These are phyloP conservation scores for Corymbia maculata DNA, from an alignment of 345 rosid species.

Conservation along the genomic window DNA sequence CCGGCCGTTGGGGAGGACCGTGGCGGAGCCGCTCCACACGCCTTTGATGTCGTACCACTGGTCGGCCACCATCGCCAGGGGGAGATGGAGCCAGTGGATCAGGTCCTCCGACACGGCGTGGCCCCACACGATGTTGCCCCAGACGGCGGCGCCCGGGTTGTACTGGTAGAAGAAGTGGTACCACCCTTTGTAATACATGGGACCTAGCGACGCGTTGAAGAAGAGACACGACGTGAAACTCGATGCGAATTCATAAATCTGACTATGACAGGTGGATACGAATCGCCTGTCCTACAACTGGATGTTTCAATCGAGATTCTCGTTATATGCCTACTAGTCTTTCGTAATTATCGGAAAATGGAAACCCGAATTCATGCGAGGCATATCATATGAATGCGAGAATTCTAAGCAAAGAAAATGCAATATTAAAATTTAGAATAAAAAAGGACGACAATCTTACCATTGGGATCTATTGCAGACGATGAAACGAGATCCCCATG, in stretches of 20 bases:
- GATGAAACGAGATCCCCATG: neutral
- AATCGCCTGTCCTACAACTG: too few species aligned
- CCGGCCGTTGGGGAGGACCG: slow-evolving; percentile 70
- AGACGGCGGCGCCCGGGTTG: slow-evolving; percentile 76
- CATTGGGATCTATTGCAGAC: slow-evolving; percentile 1
- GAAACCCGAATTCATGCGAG: neutral
- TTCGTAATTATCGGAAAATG: neutral
- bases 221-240: too few species aligned
- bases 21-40: slow-evolving; percentile 94
- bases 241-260: neutral
- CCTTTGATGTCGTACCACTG: slow-evolving; percentile 76
- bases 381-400: too few species aligned
- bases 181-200: slow-evolving; percentile 85
- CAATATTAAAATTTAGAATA: neutral
- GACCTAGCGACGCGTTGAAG: slow-evolving; percentile 29
- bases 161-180: slow-evolving; percentile 94
- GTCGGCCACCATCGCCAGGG: slow-evolving; percentile 79
- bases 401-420: too few species aligned
- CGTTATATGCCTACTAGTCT: neutral
- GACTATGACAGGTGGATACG: too few species aligned
- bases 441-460: neutral
- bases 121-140: slow-evolving; percentile 97
- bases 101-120: slow-evolving; percentile 82
- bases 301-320: neutral
- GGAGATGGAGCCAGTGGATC: slow-evolving; percentile 86